A percentile compares a stretch with the other conserved stretches of the same genome.
Evolutionary conservation across 31 red algal species (phyloP).

Genomic region (Asparagopsis taxiformis): DNA sequence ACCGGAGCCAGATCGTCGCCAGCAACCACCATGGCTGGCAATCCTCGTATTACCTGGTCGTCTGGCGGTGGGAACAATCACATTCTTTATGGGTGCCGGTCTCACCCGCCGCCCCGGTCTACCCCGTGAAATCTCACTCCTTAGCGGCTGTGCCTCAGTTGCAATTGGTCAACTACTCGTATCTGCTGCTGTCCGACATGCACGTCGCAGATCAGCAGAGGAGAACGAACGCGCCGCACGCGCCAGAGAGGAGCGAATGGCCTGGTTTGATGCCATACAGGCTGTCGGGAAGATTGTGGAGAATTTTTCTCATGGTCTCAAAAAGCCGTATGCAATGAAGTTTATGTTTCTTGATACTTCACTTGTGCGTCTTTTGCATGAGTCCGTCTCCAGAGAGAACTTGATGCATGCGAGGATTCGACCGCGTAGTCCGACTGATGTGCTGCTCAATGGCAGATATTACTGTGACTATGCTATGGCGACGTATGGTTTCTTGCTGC

Average conservation of each 20-base stretch:
- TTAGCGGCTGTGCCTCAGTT: slow-evolving; percentile 23
- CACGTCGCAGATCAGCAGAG: slow-evolving; percentile 5
- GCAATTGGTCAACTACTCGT: slow-evolving; percentile 29
- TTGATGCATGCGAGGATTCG: slow-evolving; percentile 4
- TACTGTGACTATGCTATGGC: slow-evolving; percentile 56
- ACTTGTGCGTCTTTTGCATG: slow-evolving; percentile 41
- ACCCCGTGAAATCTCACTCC: slow-evolving; percentile 1
- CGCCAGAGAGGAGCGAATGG: slow-evolving; percentile 30
- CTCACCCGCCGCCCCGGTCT: slow-evolving; percentile 7
- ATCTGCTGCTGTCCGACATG: slow-evolving; percentile 7
- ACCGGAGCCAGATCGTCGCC: neutral
- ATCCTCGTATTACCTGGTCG: slow-evolving; percentile 64
- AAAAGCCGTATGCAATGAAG: slow-evolving; percentile 17
- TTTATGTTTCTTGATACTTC: slow-evolving; percentile 52
- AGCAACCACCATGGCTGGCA: slow-evolving; percentile 23
- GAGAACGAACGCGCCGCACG: slow-evolving; percentile 14
- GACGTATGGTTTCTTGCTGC: slow-evolving; percentile 63
- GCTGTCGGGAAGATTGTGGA: slow-evolving; percentile 66
- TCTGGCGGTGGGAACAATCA: slow-evolving; percentile 41
- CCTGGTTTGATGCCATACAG: slow-evolving; percentile 66
- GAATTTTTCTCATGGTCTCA: slow-evolving; percentile 38
- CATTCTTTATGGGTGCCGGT: slow-evolving; percentile 24
- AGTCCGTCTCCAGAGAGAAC: neutral
- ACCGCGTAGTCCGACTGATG: slow-evolving; percentile 12
- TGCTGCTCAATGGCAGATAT: slow-evolving; percentile 26